These are phyloP conservation scores for Nymphaea colorata DNA, from an alignment of 164 flowering plant species.

Conservation along the genomic window DNA sequence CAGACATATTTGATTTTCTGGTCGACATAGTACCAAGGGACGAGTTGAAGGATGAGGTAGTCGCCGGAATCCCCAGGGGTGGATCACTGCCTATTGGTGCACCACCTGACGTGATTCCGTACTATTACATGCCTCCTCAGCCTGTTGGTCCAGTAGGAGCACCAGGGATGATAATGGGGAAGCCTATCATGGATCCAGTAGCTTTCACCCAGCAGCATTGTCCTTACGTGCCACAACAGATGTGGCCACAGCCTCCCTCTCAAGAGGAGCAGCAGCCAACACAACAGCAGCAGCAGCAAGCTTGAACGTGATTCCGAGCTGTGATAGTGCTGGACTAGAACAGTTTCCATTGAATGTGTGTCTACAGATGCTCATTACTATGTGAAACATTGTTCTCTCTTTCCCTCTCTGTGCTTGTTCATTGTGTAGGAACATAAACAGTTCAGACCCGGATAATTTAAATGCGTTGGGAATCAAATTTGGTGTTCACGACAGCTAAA, in stretches of 20 bases:
- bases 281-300: too few relatives aligned
- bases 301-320: too few relatives aligned
- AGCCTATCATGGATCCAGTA: background rate
- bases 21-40: conserved; percentile 80
- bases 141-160: background rate
- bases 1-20: conserved; percentile 68
- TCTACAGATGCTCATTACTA: background rate
- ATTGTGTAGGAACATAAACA: too few relatives aligned
- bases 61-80: conserved; percentile 31
- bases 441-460: too few relatives aligned
- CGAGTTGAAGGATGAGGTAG: conserved; percentile 54
- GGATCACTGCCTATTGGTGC: conserved; percentile 26
- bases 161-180: background rate
- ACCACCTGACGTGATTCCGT: conserved; percentile 12
- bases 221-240: background rate
- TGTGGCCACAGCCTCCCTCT: too few relatives aligned
- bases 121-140: background rate
- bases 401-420: too few relatives aligned
- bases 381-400: too few relatives aligned
- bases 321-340: background rate
- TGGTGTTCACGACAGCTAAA: too few relatives aligned
- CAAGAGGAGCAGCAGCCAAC: too few relatives aligned
- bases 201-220: background rate
- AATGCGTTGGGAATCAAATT: too few relatives aligned
- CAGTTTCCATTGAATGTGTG: background rate